Evolutionary conservation across 768 basidiomycete species (phyloP).

Genomic region (Stropharia rugosoannulata): DNA sequence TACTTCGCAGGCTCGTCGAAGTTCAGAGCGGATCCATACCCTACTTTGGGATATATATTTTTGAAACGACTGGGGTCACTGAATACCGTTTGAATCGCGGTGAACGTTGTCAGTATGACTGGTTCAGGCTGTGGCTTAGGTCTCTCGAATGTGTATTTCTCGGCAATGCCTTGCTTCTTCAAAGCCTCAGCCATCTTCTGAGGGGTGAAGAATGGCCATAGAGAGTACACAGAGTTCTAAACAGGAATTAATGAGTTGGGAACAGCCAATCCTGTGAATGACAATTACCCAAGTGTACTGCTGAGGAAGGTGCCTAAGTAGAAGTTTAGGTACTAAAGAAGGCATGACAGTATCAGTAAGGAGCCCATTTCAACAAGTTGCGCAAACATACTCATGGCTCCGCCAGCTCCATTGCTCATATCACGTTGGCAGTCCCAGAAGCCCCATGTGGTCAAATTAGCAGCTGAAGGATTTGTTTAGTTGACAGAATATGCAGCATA

Average conservation of each 20-base stretch:
- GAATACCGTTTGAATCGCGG: constrained; percentile 27
- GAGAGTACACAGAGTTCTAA: constrained; percentile 52
- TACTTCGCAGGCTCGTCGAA: constrained; percentile 34
- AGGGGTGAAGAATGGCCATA: constrained; percentile 71
- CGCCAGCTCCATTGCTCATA: constrained; percentile 36
- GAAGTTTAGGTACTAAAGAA: constrained; percentile 38
- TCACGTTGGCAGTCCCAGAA: constrained; percentile 47
- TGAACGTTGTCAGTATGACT: constrained; percentile 11
- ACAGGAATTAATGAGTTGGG: constrained; percentile 16
- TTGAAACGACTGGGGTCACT: constrained; percentile 34
- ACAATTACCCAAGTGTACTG: constrained; percentile 37
- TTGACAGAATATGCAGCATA: neutral
- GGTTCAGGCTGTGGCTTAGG: constrained; percentile 21
- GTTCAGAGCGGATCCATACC: constrained; percentile 39
- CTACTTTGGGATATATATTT: constrained; percentile 34
- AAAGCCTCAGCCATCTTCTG: constrained; percentile 36
- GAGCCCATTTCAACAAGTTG: neutral
- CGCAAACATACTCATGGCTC: constrained; percentile 29
- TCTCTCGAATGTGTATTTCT: constrained; percentile 41
- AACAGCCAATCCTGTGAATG: neutral
- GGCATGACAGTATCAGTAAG: neutral
- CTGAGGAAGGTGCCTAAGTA: constrained; percentile 43
- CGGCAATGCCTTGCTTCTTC: constrained; percentile 34
- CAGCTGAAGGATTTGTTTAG: constrained; percentile 24
- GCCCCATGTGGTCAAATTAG: constrained; percentile 50